Evolutionary conservation across 768 basidiomycete species (phyloP).

Genomic region (Trametes cubensis): DNA sequence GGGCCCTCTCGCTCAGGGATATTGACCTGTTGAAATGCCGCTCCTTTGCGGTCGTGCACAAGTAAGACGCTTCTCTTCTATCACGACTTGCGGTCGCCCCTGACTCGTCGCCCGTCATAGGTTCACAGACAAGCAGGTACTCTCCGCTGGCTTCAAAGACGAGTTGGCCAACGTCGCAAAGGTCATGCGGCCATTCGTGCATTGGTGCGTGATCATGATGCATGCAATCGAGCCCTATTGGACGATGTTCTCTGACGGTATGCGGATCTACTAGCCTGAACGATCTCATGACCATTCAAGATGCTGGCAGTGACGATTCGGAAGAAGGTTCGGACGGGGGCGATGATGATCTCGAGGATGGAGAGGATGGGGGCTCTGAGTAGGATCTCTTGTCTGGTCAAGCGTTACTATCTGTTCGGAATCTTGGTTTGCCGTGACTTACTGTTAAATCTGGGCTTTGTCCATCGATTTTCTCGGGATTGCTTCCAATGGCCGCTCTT

Average conservation of each 20-base stretch:
- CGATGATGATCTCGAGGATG: background rate
- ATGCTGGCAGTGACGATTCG: background rate
- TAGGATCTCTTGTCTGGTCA: too few species aligned
- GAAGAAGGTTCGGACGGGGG: background rate
- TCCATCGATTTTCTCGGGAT: too few species aligned
- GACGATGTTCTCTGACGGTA: background rate
- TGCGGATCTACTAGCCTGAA: slow-evolving; percentile 54
- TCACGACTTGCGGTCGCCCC: background rate
- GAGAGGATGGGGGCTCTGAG: background rate
- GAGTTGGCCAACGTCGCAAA: slow-evolving; percentile 55
- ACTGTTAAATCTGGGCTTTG: too few species aligned
- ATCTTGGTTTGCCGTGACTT: too few species aligned
- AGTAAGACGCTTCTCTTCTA: slow-evolving; percentile 44
- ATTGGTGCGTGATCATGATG: slow-evolving; percentile 53
- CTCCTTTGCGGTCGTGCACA: slow-evolving; percentile 67
- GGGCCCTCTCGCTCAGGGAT: slow-evolving; percentile 51
- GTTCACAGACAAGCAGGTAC: slow-evolving; percentile 76
- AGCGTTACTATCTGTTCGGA: too few species aligned
- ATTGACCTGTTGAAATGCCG: slow-evolving; percentile 91
- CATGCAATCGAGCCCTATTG: slow-evolving; percentile 3
- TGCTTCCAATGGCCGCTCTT: too few species aligned
- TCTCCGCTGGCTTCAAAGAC: slow-evolving; percentile 65
- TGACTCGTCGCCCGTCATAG: slow-evolving; percentile 38
- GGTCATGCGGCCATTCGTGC: slow-evolving; percentile 75
- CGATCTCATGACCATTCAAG: slow-evolving; percentile 6